A percentile compares a stretch with the other conserved stretches of the same genome.
Evolutionary conservation across 2,329 filamentous ascomycete genomes (phyloP).

Genomic region (Trichoderma polysporum): DNA sequence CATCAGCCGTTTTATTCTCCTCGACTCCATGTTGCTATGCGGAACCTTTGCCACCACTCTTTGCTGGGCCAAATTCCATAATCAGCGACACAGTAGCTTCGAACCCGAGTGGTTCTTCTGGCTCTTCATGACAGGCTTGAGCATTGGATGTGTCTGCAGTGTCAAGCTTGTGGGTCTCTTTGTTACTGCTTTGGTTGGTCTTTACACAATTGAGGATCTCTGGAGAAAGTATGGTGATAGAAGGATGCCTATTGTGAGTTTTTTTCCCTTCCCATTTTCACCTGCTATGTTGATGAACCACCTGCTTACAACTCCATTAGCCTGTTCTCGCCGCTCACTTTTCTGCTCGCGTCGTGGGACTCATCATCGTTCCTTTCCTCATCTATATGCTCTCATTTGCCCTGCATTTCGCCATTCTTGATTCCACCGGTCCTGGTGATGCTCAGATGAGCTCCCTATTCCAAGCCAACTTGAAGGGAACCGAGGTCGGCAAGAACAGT

Average conservation of each 20-base stretch:
- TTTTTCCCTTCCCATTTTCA: neutral
- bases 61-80: constrained; percentile 97
- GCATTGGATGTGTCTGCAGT: constrained; percentile 96
- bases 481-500: constrained; percentile 90
- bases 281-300: too few relatives aligned
- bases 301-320: constrained; percentile 27
- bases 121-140: constrained; percentile 89
- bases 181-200: constrained; percentile 86
- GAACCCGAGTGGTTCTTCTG: constrained; percentile 91
- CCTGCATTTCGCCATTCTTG: constrained; percentile 88
- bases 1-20: constrained; percentile 95
- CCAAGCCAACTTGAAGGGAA: constrained; percentile 93
- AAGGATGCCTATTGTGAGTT: constrained; percentile 78
- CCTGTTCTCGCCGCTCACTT: constrained; percentile 74
- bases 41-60: constrained; percentile 97
- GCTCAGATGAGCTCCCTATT: constrained; percentile 99
- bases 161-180: constrained; percentile 98
- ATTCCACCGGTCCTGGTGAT: constrained; percentile 91
- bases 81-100: constrained; percentile 81
- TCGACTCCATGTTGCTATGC: constrained; percentile 98
- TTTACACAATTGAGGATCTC: constrained; percentile 94
- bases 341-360: constrained; percentile 73
- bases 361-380: constrained; percentile 84
- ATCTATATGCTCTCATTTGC: constrained; percentile 97
- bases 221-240: constrained; percentile 97